Percentiles rank a stretch among this genome's conserved stretches.
Conservation (phyloP, 2,329 filamentous ascomycete species). For the Hirsutella minnesotensis region DNA sequence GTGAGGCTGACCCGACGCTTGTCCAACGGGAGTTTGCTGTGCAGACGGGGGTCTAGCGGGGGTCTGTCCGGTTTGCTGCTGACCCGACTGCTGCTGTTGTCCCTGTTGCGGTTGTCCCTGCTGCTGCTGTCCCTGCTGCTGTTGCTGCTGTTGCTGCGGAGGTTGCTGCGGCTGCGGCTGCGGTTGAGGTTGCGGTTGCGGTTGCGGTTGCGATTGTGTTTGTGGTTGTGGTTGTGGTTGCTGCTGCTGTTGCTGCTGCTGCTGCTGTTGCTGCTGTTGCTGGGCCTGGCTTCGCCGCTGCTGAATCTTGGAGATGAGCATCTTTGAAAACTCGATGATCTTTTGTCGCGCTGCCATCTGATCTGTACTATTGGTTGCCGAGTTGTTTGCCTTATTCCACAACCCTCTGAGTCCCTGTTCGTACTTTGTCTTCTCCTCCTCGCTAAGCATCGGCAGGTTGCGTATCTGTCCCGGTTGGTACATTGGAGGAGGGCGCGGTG, state of each 20-base stretch:
- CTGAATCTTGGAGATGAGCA: conserved; percentile 41
- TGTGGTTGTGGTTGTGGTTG: background rate
- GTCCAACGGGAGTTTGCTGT: conserved; percentile 6
- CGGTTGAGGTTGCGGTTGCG: no score
- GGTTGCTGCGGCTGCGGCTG: no score
- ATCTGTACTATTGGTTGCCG: conserved; percentile 32
- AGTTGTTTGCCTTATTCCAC: conserved; percentile 40
- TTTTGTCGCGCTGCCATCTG: conserved; percentile 42
- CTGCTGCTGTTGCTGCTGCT: conserved; percentile 5
- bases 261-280: conserved; percentile 15
- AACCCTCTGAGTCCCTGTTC: conserved; percentile 41
- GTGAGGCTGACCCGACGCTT: conserved; percentile 8
- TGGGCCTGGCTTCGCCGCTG: conserved; percentile 22
- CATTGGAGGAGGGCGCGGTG: conserved; percentile 23
- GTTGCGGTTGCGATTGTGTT: background rate
- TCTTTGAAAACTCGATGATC: conserved; percentile 48
- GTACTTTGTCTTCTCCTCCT: conserved; percentile 47
- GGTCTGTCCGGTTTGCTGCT: background rate
- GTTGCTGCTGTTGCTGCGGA: background rate
- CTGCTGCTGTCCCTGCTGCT: conserved; percentile 1
- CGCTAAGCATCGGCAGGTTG: conserved; percentile 34
- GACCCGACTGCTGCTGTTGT: conserved; percentile 1
- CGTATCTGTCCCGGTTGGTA: conserved; percentile 42
- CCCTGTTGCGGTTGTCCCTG: background rate
- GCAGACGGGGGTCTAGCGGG: conserved; percentile 1